These are phyloP conservation scores for Jacaranda mimosifolia DNA, from an alignment of 257 asterid species.

Conservation along the genomic window DNA sequence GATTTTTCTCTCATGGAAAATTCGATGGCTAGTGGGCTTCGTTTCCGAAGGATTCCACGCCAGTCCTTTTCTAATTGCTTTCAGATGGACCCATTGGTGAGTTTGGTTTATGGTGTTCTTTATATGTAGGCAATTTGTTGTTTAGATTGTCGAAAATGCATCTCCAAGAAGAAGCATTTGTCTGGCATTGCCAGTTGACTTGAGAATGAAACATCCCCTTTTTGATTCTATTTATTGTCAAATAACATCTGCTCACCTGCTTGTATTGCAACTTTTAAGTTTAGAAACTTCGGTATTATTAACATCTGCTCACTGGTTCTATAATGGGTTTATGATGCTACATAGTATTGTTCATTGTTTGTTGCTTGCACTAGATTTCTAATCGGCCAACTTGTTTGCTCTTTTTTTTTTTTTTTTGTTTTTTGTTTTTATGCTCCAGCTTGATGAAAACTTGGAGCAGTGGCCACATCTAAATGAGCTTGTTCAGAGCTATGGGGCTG, in stretches of 20 bases:
- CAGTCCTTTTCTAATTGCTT: slow-evolving; percentile 66
- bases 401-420: slow-evolving; percentile 31
- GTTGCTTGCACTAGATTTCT: slow-evolving; percentile 18
- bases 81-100: slow-evolving; percentile 90
- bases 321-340: slow-evolving; percentile 27
- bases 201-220: slow-evolving; percentile 16
- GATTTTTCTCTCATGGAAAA: slow-evolving; percentile 62
- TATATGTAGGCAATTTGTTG: not conserved
- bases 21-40: slow-evolving; percentile 62
- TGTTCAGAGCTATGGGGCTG: slow-evolving; percentile 89
- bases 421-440: slow-evolving; percentile 46
- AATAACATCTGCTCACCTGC: slow-evolving; percentile 16
- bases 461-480: slow-evolving; percentile 99
- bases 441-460: slow-evolving; percentile 95
- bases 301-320: not conserved
- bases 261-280: not conserved
- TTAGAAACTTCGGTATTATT: slow-evolving; percentile 16
- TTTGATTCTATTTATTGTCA: not conserved
- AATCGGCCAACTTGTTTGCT: slow-evolving; percentile 8
- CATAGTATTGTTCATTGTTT: slow-evolving; percentile 27
- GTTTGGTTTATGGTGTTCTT: slow-evolving; percentile 40
- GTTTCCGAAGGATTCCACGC: slow-evolving; percentile 82
- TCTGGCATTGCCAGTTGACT: slow-evolving; percentile 3
- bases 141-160: slow-evolving; percentile 16
- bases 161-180: slow-evolving; percentile 10